phyloP scores from a whole-genome alignment of 305 asterid species.

The Fraxinus paxiana region DNA sequence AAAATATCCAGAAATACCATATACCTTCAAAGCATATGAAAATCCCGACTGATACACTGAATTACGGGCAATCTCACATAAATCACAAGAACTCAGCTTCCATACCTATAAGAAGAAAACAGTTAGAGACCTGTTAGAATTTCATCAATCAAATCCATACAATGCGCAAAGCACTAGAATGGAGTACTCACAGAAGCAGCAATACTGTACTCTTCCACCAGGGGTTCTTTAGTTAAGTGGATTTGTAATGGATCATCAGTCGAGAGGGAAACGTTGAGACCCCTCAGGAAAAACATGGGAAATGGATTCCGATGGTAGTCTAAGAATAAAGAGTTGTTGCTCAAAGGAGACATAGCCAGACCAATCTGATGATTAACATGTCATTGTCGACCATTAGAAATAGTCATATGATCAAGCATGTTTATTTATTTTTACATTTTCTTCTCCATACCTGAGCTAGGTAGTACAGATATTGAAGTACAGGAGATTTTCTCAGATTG shows the following conservation, averaged over 20 bases:
- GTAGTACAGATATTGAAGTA: conserved; percentile 89
- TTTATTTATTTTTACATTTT: conserved; percentile 4
- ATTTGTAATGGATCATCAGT: conserved; percentile 97
- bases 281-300: conserved; percentile 87
- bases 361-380: conserved; percentile 67
- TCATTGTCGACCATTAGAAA: conserved; percentile 27
- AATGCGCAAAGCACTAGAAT: background rate
- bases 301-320: conserved; percentile 98
- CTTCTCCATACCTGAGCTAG: conserved; percentile 74
- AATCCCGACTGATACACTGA: conserved; percentile 96
- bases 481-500: conserved; percentile 94
- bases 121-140: background rate
- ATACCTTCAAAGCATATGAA: conserved; percentile 84
- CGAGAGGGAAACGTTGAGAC: conserved; percentile 93
- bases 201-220: conserved; percentile 97
- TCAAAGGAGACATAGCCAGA: conserved; percentile 97
- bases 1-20: conserved; percentile 5
- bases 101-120: conserved; percentile 57
- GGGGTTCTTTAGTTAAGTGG: conserved; percentile 94
- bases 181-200: conserved; percentile 91
- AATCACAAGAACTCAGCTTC: conserved; percentile 91
- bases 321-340: conserved; percentile 94
- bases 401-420: background rate
- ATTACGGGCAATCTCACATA: conserved; percentile 97
- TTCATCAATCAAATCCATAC: background rate